Evolutionary conservation across 305 asterid species (phyloP).

Genomic region (Plantago lanceolata): DNA sequence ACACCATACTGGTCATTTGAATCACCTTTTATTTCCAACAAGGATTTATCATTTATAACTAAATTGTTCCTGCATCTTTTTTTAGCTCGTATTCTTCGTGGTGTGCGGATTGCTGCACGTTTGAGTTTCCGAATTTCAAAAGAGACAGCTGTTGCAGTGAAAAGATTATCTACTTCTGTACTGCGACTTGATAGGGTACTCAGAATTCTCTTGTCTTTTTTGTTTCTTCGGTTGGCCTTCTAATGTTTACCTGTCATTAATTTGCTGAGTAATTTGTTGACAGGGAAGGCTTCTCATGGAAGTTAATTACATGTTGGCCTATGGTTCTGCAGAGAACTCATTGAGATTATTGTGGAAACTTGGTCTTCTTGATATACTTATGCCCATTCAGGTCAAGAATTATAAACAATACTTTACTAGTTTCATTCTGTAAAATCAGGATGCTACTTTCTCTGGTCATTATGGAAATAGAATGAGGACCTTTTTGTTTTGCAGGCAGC

Average conservation of each 20-base stretch:
- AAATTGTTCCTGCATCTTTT: conserved; percentile 18
- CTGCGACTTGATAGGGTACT: conserved; percentile 81
- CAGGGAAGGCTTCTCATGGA: conserved; percentile 97
- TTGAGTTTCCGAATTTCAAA: conserved; percentile 62
- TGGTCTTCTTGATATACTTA: conserved; percentile 75
- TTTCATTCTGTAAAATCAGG: conserved; percentile 13
- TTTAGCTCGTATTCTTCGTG: conserved; percentile 92
- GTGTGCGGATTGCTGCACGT: conserved; percentile 77
- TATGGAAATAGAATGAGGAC: conserved; percentile 18
- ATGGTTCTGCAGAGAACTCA: conserved; percentile 91
- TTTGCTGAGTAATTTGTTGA: conserved; percentile 18
- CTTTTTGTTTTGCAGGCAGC: conserved; percentile 62
- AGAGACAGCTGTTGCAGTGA: conserved; percentile 69
- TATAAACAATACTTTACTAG: conserved; percentile 6
- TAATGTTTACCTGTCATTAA: conserved; percentile 2
- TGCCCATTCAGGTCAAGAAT: conserved; percentile 70
- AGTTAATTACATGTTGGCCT: conserved; percentile 92
- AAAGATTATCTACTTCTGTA: conserved; percentile 53
- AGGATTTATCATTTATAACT: conserved; percentile 19
- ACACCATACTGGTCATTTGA: background rate
- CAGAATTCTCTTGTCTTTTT: conserved; percentile 12
- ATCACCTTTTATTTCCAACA: conserved; percentile 13
- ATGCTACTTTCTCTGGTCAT: conserved; percentile 19
- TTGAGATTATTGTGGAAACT: conserved; percentile 79
- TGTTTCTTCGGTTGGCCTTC: conserved; percentile 14